Conservation (phyloP, 169 alveolate species). For the Condylostoma magnum region DNA sequence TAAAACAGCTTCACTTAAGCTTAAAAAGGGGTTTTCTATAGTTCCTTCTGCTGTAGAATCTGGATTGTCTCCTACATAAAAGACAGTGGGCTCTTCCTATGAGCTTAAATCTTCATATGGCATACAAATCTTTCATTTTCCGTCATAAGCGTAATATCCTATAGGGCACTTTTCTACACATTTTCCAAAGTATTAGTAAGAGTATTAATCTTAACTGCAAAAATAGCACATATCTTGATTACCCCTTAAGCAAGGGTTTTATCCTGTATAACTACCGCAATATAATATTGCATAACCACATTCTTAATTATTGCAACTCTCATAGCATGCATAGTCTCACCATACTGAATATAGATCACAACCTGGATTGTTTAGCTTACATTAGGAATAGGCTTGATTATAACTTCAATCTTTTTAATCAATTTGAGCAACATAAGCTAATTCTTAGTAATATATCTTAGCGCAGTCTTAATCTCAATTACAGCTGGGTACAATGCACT, state of each 20-base stretch:
- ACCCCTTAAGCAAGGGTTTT: no score
- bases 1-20: no score
- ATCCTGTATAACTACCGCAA: no score
- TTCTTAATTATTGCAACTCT: neutral
- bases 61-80: no score
- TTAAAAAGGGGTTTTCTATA: no score
- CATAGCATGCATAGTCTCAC: neutral
- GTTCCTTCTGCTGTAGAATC: no score
- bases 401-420: neutral
- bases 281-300: no score
- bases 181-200: neutral
- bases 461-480: neutral
- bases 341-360: neutral
- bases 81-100: no score
- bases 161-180: neutral
- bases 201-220: neutral
- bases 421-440: neutral
- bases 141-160: neutral
- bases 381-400: neutral
- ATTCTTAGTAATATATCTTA: neutral
- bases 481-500: neutral
- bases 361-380: neutral
- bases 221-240: no score
- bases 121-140: no score
- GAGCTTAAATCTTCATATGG: no score